Evolutionary conservation across 2,329 filamentous ascomycete species (phyloP).

Genomic region (Diaporthe vexans): DNA sequence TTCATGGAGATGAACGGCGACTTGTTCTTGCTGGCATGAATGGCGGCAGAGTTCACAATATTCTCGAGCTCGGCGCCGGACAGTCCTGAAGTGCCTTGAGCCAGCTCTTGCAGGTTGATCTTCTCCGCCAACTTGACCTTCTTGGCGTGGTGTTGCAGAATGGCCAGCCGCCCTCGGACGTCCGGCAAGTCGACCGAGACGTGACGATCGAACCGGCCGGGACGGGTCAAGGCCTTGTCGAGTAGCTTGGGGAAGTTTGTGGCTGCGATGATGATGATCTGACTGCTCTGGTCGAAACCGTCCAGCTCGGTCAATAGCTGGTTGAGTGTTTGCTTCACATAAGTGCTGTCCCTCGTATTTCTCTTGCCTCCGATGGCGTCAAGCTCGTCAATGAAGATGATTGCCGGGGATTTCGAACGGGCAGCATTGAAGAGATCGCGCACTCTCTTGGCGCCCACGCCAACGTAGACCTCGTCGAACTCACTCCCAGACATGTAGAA

Average conservation of each 20-base stretch:
- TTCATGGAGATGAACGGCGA: slow-evolving; percentile 79
- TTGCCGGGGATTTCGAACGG: slow-evolving; percentile 61
- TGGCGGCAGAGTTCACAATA: slow-evolving; percentile 94
- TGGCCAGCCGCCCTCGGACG: slow-evolving; percentile 91
- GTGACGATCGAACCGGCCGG: slow-evolving; percentile 95
- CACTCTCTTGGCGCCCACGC: slow-evolving; percentile 84
- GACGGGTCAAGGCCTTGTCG: slow-evolving; percentile 93
- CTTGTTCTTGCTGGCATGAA: slow-evolving; percentile 92
- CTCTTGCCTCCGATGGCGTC: slow-evolving; percentile 95
- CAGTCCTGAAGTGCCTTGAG: slow-evolving; percentile 89
- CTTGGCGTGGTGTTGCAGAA: slow-evolving; percentile 93
- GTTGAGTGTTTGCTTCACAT: slow-evolving; percentile 97
- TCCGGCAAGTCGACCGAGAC: slow-evolving; percentile 91
- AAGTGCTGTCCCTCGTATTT: slow-evolving; percentile 92
- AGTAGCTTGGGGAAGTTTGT: slow-evolving; percentile 96
- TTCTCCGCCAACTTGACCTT: slow-evolving; percentile 86
- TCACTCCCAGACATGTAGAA: slow-evolving; percentile 99
- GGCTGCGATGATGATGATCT: slow-evolving; percentile 94
- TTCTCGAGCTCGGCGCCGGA: slow-evolving; percentile 98
- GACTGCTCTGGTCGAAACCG: slow-evolving; percentile 94
- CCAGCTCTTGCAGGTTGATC: slow-evolving; percentile 87
- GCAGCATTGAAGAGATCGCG: slow-evolving; percentile 67
- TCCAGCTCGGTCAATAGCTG: slow-evolving; percentile 97
- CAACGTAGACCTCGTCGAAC: slow-evolving; percentile 98
- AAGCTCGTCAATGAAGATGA: slow-evolving; percentile 89